These are phyloP conservation scores for Phaseolus lunatus DNA, from an alignment of 306 rosid genomes.

Conservation along the genomic window DNA sequence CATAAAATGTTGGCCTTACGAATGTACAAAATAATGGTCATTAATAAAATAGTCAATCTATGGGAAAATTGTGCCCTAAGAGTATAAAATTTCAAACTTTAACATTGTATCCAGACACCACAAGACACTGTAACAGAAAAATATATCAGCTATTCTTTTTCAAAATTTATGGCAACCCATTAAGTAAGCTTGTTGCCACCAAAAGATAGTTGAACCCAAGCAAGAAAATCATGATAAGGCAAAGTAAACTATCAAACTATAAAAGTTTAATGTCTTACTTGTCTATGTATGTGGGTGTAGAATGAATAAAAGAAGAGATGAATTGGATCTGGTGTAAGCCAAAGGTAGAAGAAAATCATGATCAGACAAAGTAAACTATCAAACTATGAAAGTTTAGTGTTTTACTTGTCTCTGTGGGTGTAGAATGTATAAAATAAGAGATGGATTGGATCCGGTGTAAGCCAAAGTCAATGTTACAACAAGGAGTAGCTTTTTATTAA, in stretches of 20 bases:
- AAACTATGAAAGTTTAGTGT: neutral
- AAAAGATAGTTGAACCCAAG: conserved; percentile 27
- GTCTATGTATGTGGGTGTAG: neutral
- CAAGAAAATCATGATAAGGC: conserved; percentile 15
- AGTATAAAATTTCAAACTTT: neutral
- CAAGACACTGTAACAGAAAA: conserved; percentile 16
- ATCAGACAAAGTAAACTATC: neutral
- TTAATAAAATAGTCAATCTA: conserved; percentile 17
- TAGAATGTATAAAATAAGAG: neutral
- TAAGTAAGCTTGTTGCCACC: conserved; percentile 23
- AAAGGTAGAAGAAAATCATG: no score
- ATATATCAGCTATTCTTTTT: conserved; percentile 21
- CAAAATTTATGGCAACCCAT: neutral
- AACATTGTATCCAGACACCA: conserved; percentile 11
- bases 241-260: conserved; percentile 23
- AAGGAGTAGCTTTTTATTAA: neutral
- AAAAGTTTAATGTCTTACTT: neutral
- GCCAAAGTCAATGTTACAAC: neutral
- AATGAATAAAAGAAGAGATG: neutral
- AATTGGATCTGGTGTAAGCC: no score
- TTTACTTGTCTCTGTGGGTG: neutral
- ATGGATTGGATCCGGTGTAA: neutral
- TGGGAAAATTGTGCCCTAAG: neutral
- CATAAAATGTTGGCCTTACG: neutral
- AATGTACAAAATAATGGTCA: conserved; percentile 17